Percentiles rank a stretch among this genome's conserved stretches.
These are phyloP conservation scores for Lactifluus subvellereus DNA, from an alignment of 768 basidiomycete species.

Conservation along the genomic window DNA sequence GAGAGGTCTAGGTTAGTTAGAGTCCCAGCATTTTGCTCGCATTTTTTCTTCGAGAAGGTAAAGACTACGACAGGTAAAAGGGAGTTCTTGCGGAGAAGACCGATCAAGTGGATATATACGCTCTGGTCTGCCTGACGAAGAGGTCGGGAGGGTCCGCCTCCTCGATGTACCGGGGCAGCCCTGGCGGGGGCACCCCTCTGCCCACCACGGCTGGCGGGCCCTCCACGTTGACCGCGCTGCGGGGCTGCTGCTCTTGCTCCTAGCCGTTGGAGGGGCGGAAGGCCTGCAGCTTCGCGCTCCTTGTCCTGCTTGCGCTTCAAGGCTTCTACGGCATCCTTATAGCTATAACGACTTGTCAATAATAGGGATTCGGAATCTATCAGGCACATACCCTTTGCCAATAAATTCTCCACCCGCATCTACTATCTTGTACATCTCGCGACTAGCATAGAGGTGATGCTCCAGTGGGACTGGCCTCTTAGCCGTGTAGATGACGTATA, in stretches of 20 bases:
- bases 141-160: conserved; percentile 42
- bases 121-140: conserved; percentile 82
- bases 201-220: conserved; percentile 42
- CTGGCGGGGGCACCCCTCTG: conserved; percentile 30
- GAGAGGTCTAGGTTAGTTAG: conserved; percentile 86
- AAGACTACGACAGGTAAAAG: conserved; percentile 95
- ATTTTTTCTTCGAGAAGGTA: conserved; percentile 93
- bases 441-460: conserved; percentile 93
- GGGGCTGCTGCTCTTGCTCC: conserved; percentile 71
- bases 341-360: conserved; percentile 41
- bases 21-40: conserved; percentile 93
- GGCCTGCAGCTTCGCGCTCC: conserved; percentile 91
- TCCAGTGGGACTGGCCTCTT: conserved; percentile 96
- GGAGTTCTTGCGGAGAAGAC: conserved; percentile 74
- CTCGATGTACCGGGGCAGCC: conserved; percentile 33
- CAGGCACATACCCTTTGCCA: conserved; percentile 52
- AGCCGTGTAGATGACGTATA: conserved; percentile 95
- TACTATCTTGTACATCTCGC: conserved; percentile 89
- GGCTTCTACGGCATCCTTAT: conserved; percentile 86
- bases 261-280: conserved; percentile 77
- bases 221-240: conserved; percentile 43
- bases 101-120: conserved; percentile 88
- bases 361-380: background rate
- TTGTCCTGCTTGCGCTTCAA: conserved; percentile 94
- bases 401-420: conserved; percentile 73